Conservation (phyloP, 768 basidiomycete species). For the Podaxis sp. region DNA sequence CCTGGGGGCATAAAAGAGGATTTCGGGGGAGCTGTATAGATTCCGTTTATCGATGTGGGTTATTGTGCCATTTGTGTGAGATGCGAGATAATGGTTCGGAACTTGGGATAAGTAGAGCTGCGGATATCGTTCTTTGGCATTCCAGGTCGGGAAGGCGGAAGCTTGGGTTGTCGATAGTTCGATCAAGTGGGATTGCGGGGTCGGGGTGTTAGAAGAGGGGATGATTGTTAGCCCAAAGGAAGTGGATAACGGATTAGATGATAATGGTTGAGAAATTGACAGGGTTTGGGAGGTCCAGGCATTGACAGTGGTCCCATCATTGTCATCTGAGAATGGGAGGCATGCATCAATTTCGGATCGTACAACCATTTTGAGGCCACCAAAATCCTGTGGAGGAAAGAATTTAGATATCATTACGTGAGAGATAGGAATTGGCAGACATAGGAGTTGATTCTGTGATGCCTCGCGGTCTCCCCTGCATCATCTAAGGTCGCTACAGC, state of each 20-base stretch:
- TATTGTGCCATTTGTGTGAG: conserved; percentile 54
- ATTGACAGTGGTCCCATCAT: conserved; percentile 25
- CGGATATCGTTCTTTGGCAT: conserved; percentile 62
- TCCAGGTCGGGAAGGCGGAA: background rate
- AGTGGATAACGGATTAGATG: background rate
- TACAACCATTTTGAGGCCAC: conserved; percentile 23
- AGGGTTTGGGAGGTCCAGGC: conserved; percentile 23
- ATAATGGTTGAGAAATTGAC: too few species aligned
- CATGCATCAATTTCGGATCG: conserved; percentile 26
- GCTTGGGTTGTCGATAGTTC: conserved; percentile 3
- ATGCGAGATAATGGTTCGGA: conserved; percentile 51
- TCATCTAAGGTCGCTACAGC: conserved; percentile 17
- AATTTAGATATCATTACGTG: background rate
- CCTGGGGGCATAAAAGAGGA: conserved; percentile 24
- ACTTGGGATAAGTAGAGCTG: conserved; percentile 72
- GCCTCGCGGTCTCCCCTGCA: conserved; percentile 40
- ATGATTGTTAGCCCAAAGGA: conserved; percentile 3
- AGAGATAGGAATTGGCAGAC: conserved; percentile 23
- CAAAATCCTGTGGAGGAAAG: conserved; percentile 12
- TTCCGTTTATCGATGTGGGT: conserved; percentile 42
- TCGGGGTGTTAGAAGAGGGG: background rate
- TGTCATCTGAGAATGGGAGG: conserved; percentile 14
- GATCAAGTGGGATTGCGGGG: conserved; percentile 1
- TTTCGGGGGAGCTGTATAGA: conserved; percentile 28
- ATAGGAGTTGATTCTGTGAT: conserved; percentile 52